phyloP scores from a whole-genome alignment of 106 monocot genomes.

The Dioscorea dumetorum region DNA sequence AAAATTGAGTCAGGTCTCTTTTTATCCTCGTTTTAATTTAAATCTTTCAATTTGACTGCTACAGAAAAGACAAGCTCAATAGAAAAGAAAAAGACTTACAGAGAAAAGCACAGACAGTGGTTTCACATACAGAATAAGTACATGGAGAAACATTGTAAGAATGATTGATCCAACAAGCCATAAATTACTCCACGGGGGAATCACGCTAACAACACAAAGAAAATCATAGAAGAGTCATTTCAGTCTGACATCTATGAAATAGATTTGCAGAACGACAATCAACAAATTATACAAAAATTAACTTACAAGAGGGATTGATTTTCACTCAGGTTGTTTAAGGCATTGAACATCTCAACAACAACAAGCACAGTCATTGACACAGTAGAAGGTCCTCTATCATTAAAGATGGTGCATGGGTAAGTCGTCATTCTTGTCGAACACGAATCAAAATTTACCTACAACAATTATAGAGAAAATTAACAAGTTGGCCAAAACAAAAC shows the following conservation, averaged over 20 bases:
- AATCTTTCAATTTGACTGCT: not conserved
- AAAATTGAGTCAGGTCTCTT: not conserved
- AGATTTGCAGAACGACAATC: too few relatives aligned
- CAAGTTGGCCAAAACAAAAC: too few relatives aligned
- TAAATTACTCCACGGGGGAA: slow-evolving; percentile 93
- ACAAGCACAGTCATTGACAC: slow-evolving; percentile 99
- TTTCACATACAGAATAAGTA: slow-evolving; percentile 76
- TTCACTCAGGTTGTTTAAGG: slow-evolving; percentile 97
- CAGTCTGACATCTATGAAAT: too few relatives aligned
- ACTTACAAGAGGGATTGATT: slow-evolving; percentile 97
- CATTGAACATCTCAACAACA: slow-evolving; percentile 99
- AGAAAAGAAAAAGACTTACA: slow-evolving; percentile 44
- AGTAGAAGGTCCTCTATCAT: slow-evolving; percentile 93
- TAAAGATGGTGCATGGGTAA: slow-evolving; percentile 94
- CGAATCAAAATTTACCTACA: slow-evolving; percentile 92
- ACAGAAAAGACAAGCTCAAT: not conserved
- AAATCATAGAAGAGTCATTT: too few relatives aligned
- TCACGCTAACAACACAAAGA: slow-evolving; percentile 46
- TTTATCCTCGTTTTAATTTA: not conserved
- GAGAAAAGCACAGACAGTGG: slow-evolving; percentile 91
- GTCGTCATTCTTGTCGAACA: slow-evolving; percentile 79
- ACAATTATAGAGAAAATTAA: slow-evolving; percentile 9
- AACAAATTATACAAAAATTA: not conserved
- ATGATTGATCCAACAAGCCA: slow-evolving; percentile 94
- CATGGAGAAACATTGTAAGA: slow-evolving; percentile 88